phyloP scores from a whole-genome alignment of 2,329 filamentous ascomycete genomes.

The Nemania serpens region DNA sequence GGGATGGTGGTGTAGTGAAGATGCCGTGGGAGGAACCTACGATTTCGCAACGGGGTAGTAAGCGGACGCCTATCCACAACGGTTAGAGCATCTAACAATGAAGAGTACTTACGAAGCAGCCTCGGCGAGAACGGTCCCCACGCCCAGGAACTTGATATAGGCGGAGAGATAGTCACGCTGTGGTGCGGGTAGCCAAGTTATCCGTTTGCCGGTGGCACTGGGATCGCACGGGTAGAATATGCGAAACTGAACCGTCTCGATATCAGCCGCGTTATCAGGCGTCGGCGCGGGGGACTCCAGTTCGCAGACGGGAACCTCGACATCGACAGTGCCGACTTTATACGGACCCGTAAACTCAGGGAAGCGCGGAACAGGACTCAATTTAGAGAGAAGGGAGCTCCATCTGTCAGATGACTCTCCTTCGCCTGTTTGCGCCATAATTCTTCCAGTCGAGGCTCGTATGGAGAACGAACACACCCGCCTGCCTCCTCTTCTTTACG shows the following conservation, averaged over 20 bases:
- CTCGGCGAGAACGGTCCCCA: conserved; percentile 61
- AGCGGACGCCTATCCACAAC: conserved; percentile 1
- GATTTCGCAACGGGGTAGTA: conserved; percentile 9
- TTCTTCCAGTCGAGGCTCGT: neutral
- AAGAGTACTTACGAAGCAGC: conserved; percentile 59
- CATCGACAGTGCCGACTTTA: conserved; percentile 77
- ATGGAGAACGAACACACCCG: neutral
- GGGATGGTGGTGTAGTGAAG: conserved; percentile 76
- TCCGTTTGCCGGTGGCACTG: conserved; percentile 58
- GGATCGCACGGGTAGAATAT: conserved; percentile 76
- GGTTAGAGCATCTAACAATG: neutral
- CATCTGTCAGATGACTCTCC: conserved; percentile 44
- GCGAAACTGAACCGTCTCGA: conserved; percentile 78
- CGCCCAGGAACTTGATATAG: conserved; percentile 77
- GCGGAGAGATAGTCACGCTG: conserved; percentile 75
- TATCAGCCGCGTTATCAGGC: conserved; percentile 58
- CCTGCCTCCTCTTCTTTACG: neutral
- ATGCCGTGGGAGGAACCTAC: conserved; percentile 69
- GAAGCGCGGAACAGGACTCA: conserved; percentile 74
- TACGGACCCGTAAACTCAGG: conserved; percentile 77
- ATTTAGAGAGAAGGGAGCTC: conserved; percentile 54
- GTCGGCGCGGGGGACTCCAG: conserved; percentile 58
- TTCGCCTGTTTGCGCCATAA: conserved; percentile 31
- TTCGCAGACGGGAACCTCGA: conserved; percentile 74
- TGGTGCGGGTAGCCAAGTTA: conserved; percentile 78